phyloP scores from a whole-genome alignment of 2,329 filamentous ascomycete species.

The Colletotrichum orchidophilum region DNA sequence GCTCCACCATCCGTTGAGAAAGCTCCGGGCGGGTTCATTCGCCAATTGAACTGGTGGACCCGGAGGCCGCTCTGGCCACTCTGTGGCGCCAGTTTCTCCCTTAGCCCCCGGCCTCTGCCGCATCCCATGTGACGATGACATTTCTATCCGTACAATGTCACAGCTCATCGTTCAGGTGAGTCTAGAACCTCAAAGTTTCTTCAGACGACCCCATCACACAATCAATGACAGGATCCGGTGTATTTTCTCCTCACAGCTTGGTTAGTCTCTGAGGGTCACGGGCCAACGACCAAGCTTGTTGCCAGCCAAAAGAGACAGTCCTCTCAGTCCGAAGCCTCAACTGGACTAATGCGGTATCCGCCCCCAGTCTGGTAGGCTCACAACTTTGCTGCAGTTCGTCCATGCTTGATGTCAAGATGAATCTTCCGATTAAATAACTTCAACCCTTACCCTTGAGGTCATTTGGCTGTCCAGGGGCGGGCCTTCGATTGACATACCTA shows the following conservation, averaged over 20 bases:
- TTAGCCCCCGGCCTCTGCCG: slow-evolving; percentile 13
- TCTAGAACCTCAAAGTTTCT: slow-evolving; percentile 2
- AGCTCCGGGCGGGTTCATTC: slow-evolving; percentile 28
- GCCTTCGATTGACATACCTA: neutral
- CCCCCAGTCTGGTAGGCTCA: neutral
- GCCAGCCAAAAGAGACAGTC: neutral
- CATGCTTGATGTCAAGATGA: neutral
- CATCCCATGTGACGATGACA: slow-evolving; percentile 32
- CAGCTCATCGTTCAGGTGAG: neutral
- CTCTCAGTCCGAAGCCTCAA: neutral
- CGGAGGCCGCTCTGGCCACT: slow-evolving; percentile 17
- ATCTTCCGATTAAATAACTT: neutral
- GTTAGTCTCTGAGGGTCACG: too few relatives aligned
- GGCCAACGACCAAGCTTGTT: neutral
- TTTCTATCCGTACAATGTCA: slow-evolving; percentile 10
- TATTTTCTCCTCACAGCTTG: neutral
- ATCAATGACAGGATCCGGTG: neutral
- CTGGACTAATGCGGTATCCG: neutral
- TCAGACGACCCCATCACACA: slow-evolving; percentile 2
- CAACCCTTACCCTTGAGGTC: neutral
- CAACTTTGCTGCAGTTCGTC: neutral
- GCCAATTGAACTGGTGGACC: slow-evolving; percentile 16
- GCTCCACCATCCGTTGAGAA: slow-evolving; percentile 22
- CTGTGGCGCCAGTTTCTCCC: slow-evolving; percentile 8
- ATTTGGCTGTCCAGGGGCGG: neutral